These are phyloP conservation scores for Cylindrodendrum hubeiense DNA, from an alignment of 2,329 filamentous ascomycete genomes.

Conservation along the genomic window DNA sequence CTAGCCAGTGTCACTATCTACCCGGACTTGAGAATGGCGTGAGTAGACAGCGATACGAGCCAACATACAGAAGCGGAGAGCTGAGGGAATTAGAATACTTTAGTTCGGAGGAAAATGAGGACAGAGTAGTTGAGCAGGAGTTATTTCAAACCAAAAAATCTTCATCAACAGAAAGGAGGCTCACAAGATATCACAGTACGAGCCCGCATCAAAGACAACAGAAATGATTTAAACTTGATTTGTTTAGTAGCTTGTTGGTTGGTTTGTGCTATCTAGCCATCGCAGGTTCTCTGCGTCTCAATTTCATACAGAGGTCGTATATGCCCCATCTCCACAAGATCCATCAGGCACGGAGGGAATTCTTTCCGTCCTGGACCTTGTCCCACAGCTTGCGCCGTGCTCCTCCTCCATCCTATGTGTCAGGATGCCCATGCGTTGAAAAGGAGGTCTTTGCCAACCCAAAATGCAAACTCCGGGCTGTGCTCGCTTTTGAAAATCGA, in stretches of 20 bases:
- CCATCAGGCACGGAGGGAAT: not conserved
- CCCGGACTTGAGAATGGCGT: not conserved
- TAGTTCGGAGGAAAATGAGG: too few species aligned
- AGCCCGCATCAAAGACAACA: not conserved
- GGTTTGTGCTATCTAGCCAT: not conserved
- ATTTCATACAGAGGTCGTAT: not conserved
- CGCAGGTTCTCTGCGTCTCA: not conserved
- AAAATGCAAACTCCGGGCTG: conserved; percentile 40
- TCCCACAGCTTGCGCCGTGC: conserved; percentile 5
- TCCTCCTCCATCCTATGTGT: conserved; percentile 7
- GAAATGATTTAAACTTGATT: not conserved
- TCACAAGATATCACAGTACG: not conserved
- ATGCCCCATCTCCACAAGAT: not conserved
- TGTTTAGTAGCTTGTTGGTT: not conserved
- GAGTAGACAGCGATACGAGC: too few species aligned
- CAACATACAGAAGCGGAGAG: too few species aligned
- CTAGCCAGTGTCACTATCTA: not conserved
- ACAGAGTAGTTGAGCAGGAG: not conserved
- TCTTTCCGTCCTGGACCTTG: conserved; percentile 2
- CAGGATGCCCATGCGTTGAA: not conserved
- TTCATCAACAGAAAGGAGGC: too few species aligned
- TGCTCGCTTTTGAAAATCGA: conserved; percentile 35
- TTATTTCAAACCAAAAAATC: not conserved
- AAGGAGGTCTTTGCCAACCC: conserved; percentile 19
- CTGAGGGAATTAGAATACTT: too few species aligned